Base-by-base conservation (phyloP, 2,329 filamentous ascomycete species). In the Aureobasidium sp. region DNA sequence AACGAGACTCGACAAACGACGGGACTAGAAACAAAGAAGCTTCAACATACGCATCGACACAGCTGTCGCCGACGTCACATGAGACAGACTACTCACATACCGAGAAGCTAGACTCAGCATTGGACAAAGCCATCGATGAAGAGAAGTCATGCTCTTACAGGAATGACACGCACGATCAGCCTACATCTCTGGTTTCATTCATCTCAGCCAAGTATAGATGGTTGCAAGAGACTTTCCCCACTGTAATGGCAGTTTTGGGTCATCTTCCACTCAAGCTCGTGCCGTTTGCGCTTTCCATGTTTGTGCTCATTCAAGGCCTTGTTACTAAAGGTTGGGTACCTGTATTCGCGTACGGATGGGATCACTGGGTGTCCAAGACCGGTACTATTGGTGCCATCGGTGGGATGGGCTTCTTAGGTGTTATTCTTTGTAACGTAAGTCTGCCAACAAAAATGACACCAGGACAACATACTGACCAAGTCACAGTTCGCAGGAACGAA, bases 301-400 rank as follows among this genome's bases (percentile, higher is more conserved):
- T 90, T 65, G 80, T 90, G 10, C 80, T 91, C 0, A 87, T 90
- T 0, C 87, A 91, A 69, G 87, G 82, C 0, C 74, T 91, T 1
- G 87, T 88, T 0, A 89, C 85, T 0, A 90, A 88, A 65, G 87
- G 88, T 12, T 90, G 88, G 88, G 84, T 90, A 0, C 81, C 82
- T 0, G 85, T 90, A 0, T 90, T 90, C 67, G 87, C 87, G 0
- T 79, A 88, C 56, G 87, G 87, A 1, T 90, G 87, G 87, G 82
- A 88, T 63, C 83, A 87, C 56, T 90, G 87, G 87, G 86, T 89
- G 0, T 74, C 78, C 10, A 87, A 82, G 69, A 90, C 87, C 0
- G 87, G 87, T 0, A 87, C 85, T 0, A 75, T 90, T 0, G 87
- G 87, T 1, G 82, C 82, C 1, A 81, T 90, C 37, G 86, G 85